Percentiles rank a stretch among this genome's conserved stretches.
These are phyloP conservation scores for Melanomma pulvis-pyrius DNA, from an alignment of 495 filamentous ascomycete genomes.

Conservation along the genomic window DNA sequence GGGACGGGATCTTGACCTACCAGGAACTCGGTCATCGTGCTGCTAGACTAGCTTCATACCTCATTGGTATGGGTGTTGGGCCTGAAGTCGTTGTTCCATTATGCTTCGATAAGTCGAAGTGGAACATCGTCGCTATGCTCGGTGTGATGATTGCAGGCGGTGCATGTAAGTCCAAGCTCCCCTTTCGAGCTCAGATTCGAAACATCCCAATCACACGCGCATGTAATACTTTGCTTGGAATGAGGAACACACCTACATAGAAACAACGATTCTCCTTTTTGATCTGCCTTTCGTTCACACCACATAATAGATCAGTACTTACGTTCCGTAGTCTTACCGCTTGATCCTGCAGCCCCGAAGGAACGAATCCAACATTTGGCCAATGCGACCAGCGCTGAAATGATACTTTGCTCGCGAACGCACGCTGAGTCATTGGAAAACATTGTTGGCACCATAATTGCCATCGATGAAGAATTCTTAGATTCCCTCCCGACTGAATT, in stretches of 20 bases:
- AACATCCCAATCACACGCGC: neutral
- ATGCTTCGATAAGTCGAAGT: conserved; percentile 57
- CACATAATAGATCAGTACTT: conserved; percentile 18
- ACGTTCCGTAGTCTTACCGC: conserved; percentile 51
- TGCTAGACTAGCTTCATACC: conserved; percentile 16
- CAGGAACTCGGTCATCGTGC: conserved; percentile 22
- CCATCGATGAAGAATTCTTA: conserved; percentile 17
- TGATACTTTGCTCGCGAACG: conserved; percentile 58
- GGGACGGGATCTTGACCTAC: conserved; percentile 38
- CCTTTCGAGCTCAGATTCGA: neutral
- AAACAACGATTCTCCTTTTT: too few relatives aligned
- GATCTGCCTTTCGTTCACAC: too few relatives aligned
- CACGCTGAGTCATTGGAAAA: neutral
- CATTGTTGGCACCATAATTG: conserved; percentile 9
- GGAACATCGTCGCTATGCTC: conserved; percentile 48
- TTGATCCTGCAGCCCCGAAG: conserved; percentile 62
- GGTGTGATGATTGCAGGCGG: conserved; percentile 47
- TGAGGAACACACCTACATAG: too few relatives aligned
- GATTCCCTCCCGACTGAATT: conserved; percentile 1
- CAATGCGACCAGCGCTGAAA: conserved; percentile 50
- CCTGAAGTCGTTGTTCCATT: conserved; percentile 56
- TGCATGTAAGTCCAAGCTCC: conserved; percentile 27
- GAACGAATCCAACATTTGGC: conserved; percentile 59
- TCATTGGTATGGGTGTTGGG: conserved; percentile 47
- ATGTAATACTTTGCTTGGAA: neutral